phyloP scores from a whole-genome alignment of 345 rosid species.

The Euclidium syriacum region DNA sequence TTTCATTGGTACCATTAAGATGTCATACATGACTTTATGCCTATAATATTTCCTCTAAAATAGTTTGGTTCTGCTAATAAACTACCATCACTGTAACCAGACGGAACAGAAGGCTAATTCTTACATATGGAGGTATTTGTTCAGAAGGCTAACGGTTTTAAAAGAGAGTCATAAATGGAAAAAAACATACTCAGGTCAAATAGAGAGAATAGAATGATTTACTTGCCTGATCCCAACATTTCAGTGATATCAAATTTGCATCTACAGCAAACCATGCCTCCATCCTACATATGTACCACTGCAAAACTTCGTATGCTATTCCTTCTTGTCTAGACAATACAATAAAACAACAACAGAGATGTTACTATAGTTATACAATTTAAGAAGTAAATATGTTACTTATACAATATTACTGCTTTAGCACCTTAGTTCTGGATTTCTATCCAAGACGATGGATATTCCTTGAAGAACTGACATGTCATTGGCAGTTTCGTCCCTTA shows the following conservation, averaged over 20 bases:
- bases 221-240: slow-evolving; percentile 89
- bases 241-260: slow-evolving; percentile 78
- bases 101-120: background rate
- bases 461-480: slow-evolving; percentile 93
- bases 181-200: background rate
- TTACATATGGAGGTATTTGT: too few relatives aligned
- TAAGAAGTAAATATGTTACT: background rate
- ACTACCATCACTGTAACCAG: background rate
- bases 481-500: slow-evolving; percentile 58
- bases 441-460: slow-evolving; percentile 60
- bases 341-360: background rate
- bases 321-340: slow-evolving; percentile 57
- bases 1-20: background rate
- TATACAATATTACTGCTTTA: background rate
- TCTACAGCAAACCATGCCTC: slow-evolving; percentile 98
- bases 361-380: background rate
- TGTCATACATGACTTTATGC: too few relatives aligned
- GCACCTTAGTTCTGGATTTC: slow-evolving; percentile 76
- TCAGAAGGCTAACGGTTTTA: too few relatives aligned
- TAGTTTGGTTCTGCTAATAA: background rate
- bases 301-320: slow-evolving; percentile 72
- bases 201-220: background rate
- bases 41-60: background rate
- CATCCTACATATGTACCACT: slow-evolving; percentile 90
- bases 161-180: too few relatives aligned